Conservation (phyloP, 345 rosid genomes). For the Eucalyptus tenuipes region DNA sequence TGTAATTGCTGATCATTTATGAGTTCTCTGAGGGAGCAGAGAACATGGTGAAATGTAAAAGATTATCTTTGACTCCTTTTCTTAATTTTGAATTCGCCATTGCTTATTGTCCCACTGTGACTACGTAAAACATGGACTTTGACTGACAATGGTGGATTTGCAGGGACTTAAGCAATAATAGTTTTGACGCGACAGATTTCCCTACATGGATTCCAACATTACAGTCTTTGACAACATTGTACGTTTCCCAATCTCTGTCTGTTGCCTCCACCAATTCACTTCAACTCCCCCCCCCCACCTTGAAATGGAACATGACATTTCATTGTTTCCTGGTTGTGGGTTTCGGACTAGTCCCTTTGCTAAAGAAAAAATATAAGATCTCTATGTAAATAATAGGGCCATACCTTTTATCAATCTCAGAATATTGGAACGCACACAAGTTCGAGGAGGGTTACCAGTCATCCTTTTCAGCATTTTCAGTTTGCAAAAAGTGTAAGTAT, state of each 20-base stretch:
- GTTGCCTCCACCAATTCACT: not conserved
- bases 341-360: not conserved
- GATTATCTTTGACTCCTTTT: not conserved
- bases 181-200: slow-evolving; percentile 27
- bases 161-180: slow-evolving; percentile 87
- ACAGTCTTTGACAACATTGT: slow-evolving; percentile 55
- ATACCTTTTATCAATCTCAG: slow-evolving; percentile 18
- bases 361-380: not conserved
- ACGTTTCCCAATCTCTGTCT: slow-evolving; percentile 9
- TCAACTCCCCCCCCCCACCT: not conserved
- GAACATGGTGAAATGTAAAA: not conserved
- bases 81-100: not conserved
- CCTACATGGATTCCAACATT: slow-evolving; percentile 55
- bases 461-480: slow-evolving; percentile 34
- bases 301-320: not conserved
- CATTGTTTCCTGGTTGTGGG: not conserved
- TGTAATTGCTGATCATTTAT: not conserved
- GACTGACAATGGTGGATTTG: not conserved
- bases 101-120: not conserved
- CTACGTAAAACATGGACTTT: not conserved
- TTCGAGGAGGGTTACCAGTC: slow-evolving; percentile 44
- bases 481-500: slow-evolving; percentile 67
- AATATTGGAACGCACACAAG: slow-evolving; percentile 39
- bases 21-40: not conserved
- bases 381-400: not conserved